Percentiles rank a stretch among this genome's conserved stretches.
These are phyloP conservation scores for Cylindrodendrum hubeiense DNA, from an alignment of 2,329 filamentous ascomycete genomes.

Conservation along the genomic window DNA sequence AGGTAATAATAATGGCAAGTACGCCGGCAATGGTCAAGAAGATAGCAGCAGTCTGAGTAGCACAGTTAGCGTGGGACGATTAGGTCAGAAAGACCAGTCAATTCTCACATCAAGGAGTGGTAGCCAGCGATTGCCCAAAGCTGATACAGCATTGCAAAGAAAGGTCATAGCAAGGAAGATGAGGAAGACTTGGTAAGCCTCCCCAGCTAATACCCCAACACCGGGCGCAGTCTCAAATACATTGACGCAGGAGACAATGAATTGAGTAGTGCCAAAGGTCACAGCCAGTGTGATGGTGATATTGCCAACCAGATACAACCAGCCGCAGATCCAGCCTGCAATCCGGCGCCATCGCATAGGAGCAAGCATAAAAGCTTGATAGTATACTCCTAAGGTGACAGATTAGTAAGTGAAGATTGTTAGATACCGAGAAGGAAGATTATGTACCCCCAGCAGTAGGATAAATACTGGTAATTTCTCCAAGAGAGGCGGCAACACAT, in stretches of 20 bases:
- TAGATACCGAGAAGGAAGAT: not conserved
- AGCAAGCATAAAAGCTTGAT: constrained; percentile 82
- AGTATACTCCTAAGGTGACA: constrained; percentile 70
- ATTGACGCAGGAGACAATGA: constrained; percentile 67
- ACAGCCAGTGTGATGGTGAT: constrained; percentile 85
- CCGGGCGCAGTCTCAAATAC: constrained; percentile 63
- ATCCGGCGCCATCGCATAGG: constrained; percentile 71
- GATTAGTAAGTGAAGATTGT: constrained; percentile 30
- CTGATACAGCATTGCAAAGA: constrained; percentile 73
- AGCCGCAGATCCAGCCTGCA: constrained; percentile 79
- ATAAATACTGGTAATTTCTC: constrained; percentile 81
- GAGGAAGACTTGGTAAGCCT: constrained; percentile 75
- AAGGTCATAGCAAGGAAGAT: constrained; percentile 79
- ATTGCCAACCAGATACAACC: constrained; percentile 84
- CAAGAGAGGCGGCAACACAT: constrained; percentile 77
- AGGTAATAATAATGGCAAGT: constrained; percentile 72
- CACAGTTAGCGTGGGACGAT: constrained; percentile 15
- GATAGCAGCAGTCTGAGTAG: constrained; percentile 74
- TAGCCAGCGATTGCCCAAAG: constrained; percentile 75
- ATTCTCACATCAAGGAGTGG: constrained; percentile 75
- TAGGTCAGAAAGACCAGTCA: not conserved
- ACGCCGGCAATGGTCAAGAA: constrained; percentile 81
- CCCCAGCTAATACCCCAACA: constrained; percentile 58
- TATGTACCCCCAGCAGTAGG: constrained; percentile 75
- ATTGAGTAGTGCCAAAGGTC: constrained; percentile 82